phyloP scores from a whole-genome alignment of 2,329 filamentous ascomycete genomes.

The Hansfordia pulvinata region DNA sequence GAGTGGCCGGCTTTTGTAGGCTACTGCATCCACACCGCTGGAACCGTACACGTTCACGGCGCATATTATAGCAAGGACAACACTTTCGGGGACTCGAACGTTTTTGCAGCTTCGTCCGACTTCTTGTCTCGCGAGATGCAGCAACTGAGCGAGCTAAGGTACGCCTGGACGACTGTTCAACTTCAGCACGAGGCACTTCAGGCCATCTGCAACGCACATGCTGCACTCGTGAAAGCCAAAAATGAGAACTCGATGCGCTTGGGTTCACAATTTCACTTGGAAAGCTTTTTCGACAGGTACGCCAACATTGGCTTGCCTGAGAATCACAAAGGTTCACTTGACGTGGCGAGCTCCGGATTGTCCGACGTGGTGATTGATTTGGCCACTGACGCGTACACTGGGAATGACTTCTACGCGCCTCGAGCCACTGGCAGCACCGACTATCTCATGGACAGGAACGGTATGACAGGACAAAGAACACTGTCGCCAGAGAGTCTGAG shows the following conservation, averaged over 20 bases:
- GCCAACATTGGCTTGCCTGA: constrained; percentile 39
- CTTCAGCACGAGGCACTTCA: constrained; percentile 72
- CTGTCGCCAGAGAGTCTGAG: too few species aligned
- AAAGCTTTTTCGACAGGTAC: constrained; percentile 81
- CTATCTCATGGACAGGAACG: too few species aligned
- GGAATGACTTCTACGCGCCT: constrained; percentile 32
- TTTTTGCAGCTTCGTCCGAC: constrained; percentile 51
- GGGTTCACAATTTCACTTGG: constrained; percentile 68
- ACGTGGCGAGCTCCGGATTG: constrained; percentile 62
- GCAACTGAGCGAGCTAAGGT: constrained; percentile 61
- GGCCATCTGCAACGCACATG: constrained; percentile 64
- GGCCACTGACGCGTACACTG: constrained; percentile 38
- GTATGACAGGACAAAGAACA: too few species aligned
- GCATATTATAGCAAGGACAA: constrained; percentile 56
- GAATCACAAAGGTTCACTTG: constrained; percentile 49
- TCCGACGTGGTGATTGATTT: constrained; percentile 51
- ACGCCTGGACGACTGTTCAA: constrained; percentile 64
- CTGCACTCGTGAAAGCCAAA: constrained; percentile 63
- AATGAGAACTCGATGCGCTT: constrained; percentile 58
- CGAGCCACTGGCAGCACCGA: constrained; percentile 18
- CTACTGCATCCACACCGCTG: constrained; percentile 76
- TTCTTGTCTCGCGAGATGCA: constrained; percentile 70
- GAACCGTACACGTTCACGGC: constrained; percentile 79
- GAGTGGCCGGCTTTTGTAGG: constrained; percentile 82
- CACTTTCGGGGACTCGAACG: constrained; percentile 37